A percentile compares a stretch with the other conserved stretches of the same genome.
phyloP scores from a whole-genome alignment of 176 grass and related monocot genomes.

The Oryza glaberrima region DNA sequence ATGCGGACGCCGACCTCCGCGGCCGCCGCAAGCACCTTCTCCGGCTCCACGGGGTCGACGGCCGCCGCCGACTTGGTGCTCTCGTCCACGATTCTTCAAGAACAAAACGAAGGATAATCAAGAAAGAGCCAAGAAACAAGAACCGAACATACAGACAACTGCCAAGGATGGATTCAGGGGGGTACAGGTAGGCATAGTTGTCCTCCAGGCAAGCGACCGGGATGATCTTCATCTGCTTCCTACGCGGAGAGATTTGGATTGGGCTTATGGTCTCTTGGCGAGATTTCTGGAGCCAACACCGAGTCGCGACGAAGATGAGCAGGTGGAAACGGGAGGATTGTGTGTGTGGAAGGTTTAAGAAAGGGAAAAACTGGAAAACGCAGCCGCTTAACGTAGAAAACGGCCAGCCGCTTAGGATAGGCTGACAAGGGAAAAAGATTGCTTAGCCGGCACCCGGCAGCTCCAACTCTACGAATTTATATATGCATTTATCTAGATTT shows the following conservation, averaged over 20 bases:
- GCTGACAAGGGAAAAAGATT: too few relatives aligned
- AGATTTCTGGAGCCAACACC: slow-evolving; percentile 16
- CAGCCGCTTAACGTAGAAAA: not conserved
- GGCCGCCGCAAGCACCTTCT: slow-evolving; percentile 68
- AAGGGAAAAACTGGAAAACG: not conserved
- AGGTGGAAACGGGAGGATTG: not conserved
- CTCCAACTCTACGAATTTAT: too few relatives aligned
- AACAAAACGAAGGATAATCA: slow-evolving; percentile 15
- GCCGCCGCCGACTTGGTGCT: slow-evolving; percentile 71
- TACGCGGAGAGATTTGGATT: not conserved
- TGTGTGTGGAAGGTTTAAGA: slow-evolving; percentile 7
- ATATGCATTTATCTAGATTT: too few relatives aligned
- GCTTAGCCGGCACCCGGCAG: too few relatives aligned
- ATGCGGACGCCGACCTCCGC: slow-evolving; percentile 65
- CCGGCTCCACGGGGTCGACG: slow-evolving; percentile 87
- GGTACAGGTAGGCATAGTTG: slow-evolving; percentile 92
- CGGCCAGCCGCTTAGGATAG: not conserved
- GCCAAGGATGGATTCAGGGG: not conserved
- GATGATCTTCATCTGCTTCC: slow-evolving; percentile 71
- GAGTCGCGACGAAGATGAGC: not conserved
- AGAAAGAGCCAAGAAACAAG: not conserved
- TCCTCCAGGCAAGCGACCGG: slow-evolving; percentile 81
- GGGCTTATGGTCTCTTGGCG: not conserved
- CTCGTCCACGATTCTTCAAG: slow-evolving; percentile 82
- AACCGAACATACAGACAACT: not conserved